Evolutionary conservation across 2,329 filamentous ascomycete genomes (phyloP), one percentile per base, ranked within the genome.

Genomic region (Colletotrichum kahawae): DNA sequence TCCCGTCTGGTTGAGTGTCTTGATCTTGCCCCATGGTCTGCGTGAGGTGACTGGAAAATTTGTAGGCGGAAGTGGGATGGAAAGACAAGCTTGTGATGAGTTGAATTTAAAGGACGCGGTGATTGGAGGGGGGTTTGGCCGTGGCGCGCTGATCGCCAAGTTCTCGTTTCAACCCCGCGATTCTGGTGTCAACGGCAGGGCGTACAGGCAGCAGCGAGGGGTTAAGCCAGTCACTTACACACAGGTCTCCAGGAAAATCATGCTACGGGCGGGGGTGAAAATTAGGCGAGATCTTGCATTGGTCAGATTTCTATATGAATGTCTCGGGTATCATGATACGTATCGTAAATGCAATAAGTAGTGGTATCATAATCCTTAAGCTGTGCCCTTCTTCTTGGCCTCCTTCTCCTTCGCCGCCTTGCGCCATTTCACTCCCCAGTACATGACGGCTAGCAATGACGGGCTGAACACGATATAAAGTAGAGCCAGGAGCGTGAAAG

Each of bases 401-500:
- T 79, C 78, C 69, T 82, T 83, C 31, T 79, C 77, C 63, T 76
- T 80, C 63, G 82, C 76, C 38, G 83, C 79, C 6, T 79, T 78
- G 34, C 89, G 82, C 88, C 88, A 90, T 57, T 76, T 79, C 12
- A 86, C 80, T 0, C 89, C 89, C 51, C 80, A 82, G 4, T 75
- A 75, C 82, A 88, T 86, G 5, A 89, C 79, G 4, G 85, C 70
- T 18, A 86, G 73, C 38, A 90, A 67, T 4, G 84, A 79, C 1
- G 87, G 85, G n/a, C 82, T 80, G 3, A 84, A 83, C 0, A 84
- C 74, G 0, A 88, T 65, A 62, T 86, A 87, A 5, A 90, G 64
- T 1, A 83, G 77, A 1, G 84, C 89, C 4, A 90, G 78, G 8
- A 91, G 78, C 0, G 86, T 88, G 75, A 89, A 90, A 0, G 88